Percentiles rank a stretch among this genome's conserved stretches.
phyloP scores from a whole-genome alignment of 1,284 basidiomycete genomes.

The Ustilago cynodontis region DNA sequence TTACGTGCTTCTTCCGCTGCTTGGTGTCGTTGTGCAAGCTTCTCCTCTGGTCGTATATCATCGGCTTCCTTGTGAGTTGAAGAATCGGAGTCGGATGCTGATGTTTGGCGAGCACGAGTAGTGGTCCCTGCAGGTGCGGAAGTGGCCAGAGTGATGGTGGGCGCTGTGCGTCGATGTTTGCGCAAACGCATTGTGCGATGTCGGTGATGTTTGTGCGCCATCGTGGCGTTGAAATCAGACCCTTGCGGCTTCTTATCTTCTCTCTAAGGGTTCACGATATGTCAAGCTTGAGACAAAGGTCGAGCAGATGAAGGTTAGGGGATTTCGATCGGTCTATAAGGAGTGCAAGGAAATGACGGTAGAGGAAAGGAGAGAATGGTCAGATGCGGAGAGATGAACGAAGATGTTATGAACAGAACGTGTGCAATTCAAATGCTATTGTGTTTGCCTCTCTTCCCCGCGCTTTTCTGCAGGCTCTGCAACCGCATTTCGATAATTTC shows the following conservation, averaged over 20 bases:
- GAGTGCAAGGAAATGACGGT: neutral
- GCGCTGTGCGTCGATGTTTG: slow-evolving; percentile 21
- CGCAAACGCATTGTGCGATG: slow-evolving; percentile 41
- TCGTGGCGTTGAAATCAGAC: slow-evolving; percentile 1
- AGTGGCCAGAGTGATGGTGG: neutral
- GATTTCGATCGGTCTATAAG: neutral
- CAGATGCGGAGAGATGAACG: neutral
- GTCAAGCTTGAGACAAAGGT: neutral
- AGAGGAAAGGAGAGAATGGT: neutral
- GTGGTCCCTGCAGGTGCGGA: neutral
- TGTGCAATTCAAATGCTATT: neutral
- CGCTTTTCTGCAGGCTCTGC: neutral
- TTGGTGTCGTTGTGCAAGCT: slow-evolving; percentile 18
- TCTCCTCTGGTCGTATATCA: neutral
- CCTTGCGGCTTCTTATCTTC: neutral
- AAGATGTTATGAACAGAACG: neutral
- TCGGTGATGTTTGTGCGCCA: slow-evolving; percentile 29
- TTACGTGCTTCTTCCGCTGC: slow-evolving; percentile 28
- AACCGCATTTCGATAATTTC: neutral
- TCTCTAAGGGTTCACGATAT: neutral
- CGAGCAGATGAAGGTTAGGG: neutral
- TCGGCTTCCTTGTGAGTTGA: slow-evolving; percentile 22
- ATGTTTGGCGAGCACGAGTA: slow-evolving; percentile 6
- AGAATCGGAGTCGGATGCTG: slow-evolving; percentile 21
- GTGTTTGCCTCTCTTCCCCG: neutral